Evolutionary conservation across 306 rosid species (phyloP), one percentile per base, ranked within the genome.

Genomic region (Elaeagnus macrophylla): DNA sequence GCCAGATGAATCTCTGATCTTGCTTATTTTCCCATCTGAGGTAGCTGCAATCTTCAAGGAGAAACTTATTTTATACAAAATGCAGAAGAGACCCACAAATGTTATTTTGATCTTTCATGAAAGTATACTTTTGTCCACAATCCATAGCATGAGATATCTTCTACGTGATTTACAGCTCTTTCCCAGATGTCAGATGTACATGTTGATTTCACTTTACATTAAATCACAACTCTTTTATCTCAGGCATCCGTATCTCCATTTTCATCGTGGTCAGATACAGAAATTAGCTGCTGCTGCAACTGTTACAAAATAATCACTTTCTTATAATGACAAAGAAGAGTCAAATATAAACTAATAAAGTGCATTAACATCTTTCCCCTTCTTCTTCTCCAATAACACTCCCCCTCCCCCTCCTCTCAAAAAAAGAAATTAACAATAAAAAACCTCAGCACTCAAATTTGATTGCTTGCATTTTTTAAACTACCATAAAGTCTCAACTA

Each of bases 271-370:
- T 69, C 61, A 39, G 70, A 79, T 51, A 61, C 40, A 12, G 83
- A 65, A 48, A 59, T 63, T 54, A 93, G 72, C 81, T 79, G 99
- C 60, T 77, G 94, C 71, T 88, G 89, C 78, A 93, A 75, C 99
- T 93, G 94, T 59, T 54, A 25, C 44, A 54, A 6, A 37, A 71
- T 51, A 68, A 64, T 48, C 57, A 44, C 48, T 57, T 9, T 38
- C 57, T n/a, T 43, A 42, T 48, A 57, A 12, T 20, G 50, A 50
- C 36, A 14, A 51, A 51, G 61, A 11, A 46, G 40, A 60, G 55
- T 56, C 39, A 62, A 43, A 53, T 43, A 8, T 6, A 20, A n/a
- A 50, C 15, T 4, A 35, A 37, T 6, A n/a, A 54, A 37, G 5
- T 35, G 39, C 3, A n/a, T n/a, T n/a, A 37, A 54, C 12, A 8